phyloP scores from a whole-genome alignment of 306 rosid species.

The Trichosanthes truncata region DNA sequence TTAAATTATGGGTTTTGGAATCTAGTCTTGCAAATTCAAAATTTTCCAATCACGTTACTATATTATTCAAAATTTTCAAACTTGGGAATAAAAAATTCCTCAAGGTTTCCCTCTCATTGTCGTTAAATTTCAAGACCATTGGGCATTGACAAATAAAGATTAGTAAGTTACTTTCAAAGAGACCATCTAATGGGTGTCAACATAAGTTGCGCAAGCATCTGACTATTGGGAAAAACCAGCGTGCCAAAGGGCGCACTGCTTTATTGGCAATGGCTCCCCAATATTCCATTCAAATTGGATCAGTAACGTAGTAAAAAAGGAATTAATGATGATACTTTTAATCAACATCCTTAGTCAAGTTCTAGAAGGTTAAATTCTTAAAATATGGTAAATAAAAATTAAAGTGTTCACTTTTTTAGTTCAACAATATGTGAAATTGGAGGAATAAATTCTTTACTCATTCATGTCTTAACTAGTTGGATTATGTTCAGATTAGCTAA shows the following conservation, averaged over 20 bases:
- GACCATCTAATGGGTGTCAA: background rate
- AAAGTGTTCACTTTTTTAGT: background rate
- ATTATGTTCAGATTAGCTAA: too few species aligned
- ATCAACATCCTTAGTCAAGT: background rate
- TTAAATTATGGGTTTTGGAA: background rate
- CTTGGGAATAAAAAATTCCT: background rate
- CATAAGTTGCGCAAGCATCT: background rate
- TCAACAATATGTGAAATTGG: too few species aligned
- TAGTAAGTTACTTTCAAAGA: background rate
- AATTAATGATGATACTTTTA: background rate
- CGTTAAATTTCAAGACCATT: background rate
- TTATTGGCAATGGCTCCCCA: background rate
- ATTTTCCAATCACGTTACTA: background rate
- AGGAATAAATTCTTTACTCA: too few species aligned
- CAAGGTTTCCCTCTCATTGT: background rate
- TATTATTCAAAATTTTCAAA: background rate
- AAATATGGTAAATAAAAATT: background rate
- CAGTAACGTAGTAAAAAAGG: background rate
- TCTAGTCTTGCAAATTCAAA: background rate
- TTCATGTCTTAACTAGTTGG: too few species aligned
- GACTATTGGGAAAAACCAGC: background rate
- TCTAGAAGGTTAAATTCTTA: background rate
- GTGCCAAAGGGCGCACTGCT: background rate
- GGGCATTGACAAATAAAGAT: background rate
- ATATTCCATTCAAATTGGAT: conserved; percentile 1